phyloP scores from a whole-genome alignment of 176 grass and related monocot species.

The Bonia amplexicaulis region DNA sequence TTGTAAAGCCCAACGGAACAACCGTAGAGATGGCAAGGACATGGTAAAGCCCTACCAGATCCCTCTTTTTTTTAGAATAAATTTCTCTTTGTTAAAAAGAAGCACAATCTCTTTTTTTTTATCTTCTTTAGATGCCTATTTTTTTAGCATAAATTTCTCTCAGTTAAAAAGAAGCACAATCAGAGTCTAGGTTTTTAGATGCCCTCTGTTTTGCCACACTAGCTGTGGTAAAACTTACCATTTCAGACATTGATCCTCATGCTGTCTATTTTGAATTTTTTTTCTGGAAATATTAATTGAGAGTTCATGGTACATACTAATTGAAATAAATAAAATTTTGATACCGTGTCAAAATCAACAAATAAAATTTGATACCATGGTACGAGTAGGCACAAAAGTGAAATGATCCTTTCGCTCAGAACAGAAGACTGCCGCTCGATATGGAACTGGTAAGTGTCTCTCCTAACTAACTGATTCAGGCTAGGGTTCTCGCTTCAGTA shows the following conservation, averaged over 20 bases:
- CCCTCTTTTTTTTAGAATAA: no score
- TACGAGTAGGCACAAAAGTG: neutral
- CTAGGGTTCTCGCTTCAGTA: neutral
- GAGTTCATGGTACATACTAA: neutral
- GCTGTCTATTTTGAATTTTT: neutral
- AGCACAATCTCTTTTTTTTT: neutral
- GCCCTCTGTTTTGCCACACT: neutral
- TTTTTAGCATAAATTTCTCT: neutral
- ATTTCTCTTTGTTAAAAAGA: neutral
- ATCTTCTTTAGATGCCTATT: neutral
- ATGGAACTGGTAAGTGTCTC: neutral
- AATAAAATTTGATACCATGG: neutral
- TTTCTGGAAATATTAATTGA: neutral
- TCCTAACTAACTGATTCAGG: neutral
- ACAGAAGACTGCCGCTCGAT: neutral
- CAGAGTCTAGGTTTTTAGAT: neutral
- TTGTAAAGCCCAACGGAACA: neutral
- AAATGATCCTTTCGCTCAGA: neutral
- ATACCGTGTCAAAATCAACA: neutral
- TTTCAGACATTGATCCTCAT: neutral
- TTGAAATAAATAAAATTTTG: neutral
- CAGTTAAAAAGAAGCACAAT: neutral
- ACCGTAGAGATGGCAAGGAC: neutral
- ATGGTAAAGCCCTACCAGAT: no score
- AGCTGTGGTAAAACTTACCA: neutral